These are phyloP conservation scores for Alternaria hordeiaustralica DNA, from an alignment of 2,329 filamentous ascomycete genomes.

Conservation along the genomic window DNA sequence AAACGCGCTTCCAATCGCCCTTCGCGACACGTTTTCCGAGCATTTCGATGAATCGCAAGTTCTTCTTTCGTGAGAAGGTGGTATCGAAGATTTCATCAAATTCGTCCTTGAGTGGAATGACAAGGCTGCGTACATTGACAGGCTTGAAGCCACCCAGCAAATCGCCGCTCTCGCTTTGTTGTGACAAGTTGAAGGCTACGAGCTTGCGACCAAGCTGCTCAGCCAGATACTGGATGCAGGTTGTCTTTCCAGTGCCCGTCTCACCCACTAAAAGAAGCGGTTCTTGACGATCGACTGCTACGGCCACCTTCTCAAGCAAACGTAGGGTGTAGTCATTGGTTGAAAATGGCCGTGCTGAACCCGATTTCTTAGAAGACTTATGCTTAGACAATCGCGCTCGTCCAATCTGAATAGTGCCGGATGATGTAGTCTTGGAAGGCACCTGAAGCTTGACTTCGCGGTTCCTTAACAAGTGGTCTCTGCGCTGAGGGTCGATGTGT, in stretches of 20 bases:
- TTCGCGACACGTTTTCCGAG: constrained; percentile 80
- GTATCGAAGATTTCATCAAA: constrained; percentile 88
- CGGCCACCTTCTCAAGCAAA: constrained; percentile 85
- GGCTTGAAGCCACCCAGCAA: constrained; percentile 96
- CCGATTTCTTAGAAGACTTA: constrained; percentile 48
- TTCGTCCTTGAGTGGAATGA: constrained; percentile 89
- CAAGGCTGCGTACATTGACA: constrained; percentile 85
- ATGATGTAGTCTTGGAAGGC: constrained; percentile 34
- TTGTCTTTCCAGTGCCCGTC: constrained; percentile 98
- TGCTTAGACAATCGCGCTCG: constrained; percentile 56
- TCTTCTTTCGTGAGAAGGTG: constrained; percentile 87
- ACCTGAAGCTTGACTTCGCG: constrained; percentile 70
- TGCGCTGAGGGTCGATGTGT: constrained; percentile 81
- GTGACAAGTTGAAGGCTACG: constrained; percentile 92
- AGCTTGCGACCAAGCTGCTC: constrained; percentile 84
- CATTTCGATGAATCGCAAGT: constrained; percentile 79
- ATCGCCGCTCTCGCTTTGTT: constrained; percentile 97
- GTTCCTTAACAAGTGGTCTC: constrained; percentile 76
- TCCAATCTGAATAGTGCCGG: constrained; percentile 45
- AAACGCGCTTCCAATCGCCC: constrained; percentile 85
- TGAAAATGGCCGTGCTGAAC: constrained; percentile 70
- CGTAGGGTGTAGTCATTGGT: constrained; percentile 84
- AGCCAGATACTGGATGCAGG: constrained; percentile 90
- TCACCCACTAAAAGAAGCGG: constrained; percentile 95
- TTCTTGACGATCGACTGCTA: constrained; percentile 82